phyloP scores from a whole-genome alignment of 2,329 filamentous ascomycete genomes.

The Juglanconis sp. region DNA sequence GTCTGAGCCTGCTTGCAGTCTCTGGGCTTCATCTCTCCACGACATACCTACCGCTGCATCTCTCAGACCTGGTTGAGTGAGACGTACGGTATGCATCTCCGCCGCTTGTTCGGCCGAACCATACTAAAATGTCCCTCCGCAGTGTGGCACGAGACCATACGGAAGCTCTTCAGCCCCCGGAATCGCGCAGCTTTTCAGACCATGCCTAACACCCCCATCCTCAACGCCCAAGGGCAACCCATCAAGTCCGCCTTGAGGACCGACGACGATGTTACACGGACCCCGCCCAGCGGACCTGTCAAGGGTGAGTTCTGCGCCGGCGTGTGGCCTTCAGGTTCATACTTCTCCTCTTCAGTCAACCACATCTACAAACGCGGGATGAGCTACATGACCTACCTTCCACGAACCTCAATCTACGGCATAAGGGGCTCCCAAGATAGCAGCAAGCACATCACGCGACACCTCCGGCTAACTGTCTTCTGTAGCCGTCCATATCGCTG shows the following conservation, averaged over 20 bases:
- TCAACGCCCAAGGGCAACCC: constrained; percentile 16
- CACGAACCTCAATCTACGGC: too few species aligned
- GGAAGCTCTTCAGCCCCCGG: background rate
- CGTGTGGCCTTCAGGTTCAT: background rate
- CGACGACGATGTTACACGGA: constrained; percentile 14
- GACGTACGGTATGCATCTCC: background rate
- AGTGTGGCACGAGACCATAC: background rate
- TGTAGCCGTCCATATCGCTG: constrained; percentile 56
- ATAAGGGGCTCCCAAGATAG: too few species aligned
- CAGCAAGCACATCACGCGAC: background rate
- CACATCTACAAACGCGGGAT: too few species aligned
- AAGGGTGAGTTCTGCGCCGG: constrained; percentile 12
- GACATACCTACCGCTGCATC: background rate
- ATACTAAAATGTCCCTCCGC: background rate
- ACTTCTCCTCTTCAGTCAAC: too few species aligned
- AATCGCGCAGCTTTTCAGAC: background rate
- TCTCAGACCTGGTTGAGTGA: background rate
- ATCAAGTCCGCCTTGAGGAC: constrained; percentile 19
- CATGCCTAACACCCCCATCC: constrained; percentile 13
- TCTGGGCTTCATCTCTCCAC: background rate
- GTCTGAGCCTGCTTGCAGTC: background rate
- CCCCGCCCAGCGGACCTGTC: constrained; percentile 1
- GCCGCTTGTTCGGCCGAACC: background rate
- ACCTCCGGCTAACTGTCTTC: background rate
- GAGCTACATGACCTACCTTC: too few species aligned